Percentiles rank a stretch among this genome's conserved stretches.
phyloP scores from a whole-genome alignment of 2,329 filamentous ascomycete species.

The Massarina eburnea region DNA sequence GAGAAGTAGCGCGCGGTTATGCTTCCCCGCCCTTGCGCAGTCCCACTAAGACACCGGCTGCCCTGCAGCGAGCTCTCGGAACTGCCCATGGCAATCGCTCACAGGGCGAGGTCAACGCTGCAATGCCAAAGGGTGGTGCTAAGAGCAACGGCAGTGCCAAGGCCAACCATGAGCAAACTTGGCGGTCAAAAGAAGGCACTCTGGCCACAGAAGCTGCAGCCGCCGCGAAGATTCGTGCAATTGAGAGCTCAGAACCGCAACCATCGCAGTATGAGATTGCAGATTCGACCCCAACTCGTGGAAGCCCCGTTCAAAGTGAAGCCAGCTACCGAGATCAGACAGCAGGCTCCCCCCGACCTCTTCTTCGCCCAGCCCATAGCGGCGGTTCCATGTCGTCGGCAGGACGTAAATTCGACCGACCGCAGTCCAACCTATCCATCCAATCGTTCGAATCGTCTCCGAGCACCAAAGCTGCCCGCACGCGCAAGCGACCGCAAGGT shows the following conservation, averaged over 20 bases:
- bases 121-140: slow-evolving; percentile 41
- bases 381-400: slow-evolving; percentile 61
- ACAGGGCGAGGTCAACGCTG: slow-evolving; percentile 52
- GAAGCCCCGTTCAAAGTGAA: slow-evolving; percentile 89
- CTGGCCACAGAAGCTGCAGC: slow-evolving; percentile 34
- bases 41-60: slow-evolving; percentile 61
- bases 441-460: slow-evolving; percentile 60
- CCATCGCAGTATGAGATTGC: slow-evolving; percentile 42
- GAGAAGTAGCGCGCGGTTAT: slow-evolving; percentile 64
- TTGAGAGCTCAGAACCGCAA: slow-evolving; percentile 36
- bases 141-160: slow-evolving; percentile 48
- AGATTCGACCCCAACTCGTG: slow-evolving; percentile 52
- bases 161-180: too few relatives aligned
- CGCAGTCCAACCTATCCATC: slow-evolving; percentile 60
- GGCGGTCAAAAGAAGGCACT: slow-evolving; percentile 23
- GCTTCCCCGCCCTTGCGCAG: slow-evolving; percentile 63
- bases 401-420: slow-evolving; percentile 57
- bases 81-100: slow-evolving; percentile 65
- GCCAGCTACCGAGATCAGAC: slow-evolving; percentile 65
- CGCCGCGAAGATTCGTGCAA: slow-evolving; percentile 42
- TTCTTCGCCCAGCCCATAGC: slow-evolving; percentile 49
- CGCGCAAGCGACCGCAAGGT: slow-evolving; percentile 55
- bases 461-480: slow-evolving; percentile 59
- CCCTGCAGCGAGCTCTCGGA: slow-evolving; percentile 62
- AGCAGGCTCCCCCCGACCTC: slow-evolving; percentile 45